phyloP scores from a whole-genome alignment of 164 flowering plant genomes.

The Cinnamomum chago region DNA sequence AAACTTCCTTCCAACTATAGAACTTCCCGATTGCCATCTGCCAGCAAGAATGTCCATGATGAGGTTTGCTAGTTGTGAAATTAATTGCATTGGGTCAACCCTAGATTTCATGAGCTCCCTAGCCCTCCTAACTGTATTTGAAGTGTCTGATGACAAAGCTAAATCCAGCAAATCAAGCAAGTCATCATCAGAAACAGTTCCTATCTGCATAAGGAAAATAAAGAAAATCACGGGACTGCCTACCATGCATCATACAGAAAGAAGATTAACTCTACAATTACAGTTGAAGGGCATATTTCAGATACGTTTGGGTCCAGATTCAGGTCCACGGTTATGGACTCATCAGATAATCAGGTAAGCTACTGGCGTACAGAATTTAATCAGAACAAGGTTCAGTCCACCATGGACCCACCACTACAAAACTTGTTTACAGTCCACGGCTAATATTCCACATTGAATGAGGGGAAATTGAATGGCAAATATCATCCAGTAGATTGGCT shows the following conservation, averaged over 20 bases:
- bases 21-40: conserved; percentile 39
- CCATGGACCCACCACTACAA: too few relatives aligned
- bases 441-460: not conserved
- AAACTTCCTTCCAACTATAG: conserved; percentile 46
- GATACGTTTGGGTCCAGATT: too few relatives aligned
- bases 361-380: too few relatives aligned
- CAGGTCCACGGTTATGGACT: too few relatives aligned
- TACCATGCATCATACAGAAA: not conserved
- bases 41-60: conserved; percentile 94
- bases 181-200: conserved; percentile 84
- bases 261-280: not conserved
- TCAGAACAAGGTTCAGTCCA: too few relatives aligned
- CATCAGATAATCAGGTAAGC: too few relatives aligned
- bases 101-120: conserved; percentile 88
- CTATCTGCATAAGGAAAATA: conserved; percentile 52
- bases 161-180: conserved; percentile 79
- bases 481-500: not conserved
- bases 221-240: not conserved
- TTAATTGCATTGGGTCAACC: conserved; percentile 87
- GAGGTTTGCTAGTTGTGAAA: conserved; percentile 89
- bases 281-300: too few relatives aligned
- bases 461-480: not conserved
- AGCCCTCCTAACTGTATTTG: conserved; percentile 82
- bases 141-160: conserved; percentile 84
- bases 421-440: too few relatives aligned